A percentile compares a stretch with the other conserved stretches of the same genome.
These are phyloP conservation scores for Erigeron canadensis DNA, from an alignment of 129 eudicot species.

Conservation along the genomic window DNA sequence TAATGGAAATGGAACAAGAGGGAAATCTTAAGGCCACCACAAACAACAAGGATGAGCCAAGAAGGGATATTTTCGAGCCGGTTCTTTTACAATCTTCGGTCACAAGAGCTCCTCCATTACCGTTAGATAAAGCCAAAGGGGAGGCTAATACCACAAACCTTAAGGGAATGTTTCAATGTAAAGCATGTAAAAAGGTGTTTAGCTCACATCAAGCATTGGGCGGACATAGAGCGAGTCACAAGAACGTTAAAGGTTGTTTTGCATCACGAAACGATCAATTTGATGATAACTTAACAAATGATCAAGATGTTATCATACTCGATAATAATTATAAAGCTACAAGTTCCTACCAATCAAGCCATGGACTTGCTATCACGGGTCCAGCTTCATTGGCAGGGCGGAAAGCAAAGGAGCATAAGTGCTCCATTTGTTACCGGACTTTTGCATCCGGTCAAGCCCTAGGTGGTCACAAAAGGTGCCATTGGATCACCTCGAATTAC, in stretches of 20 bases:
- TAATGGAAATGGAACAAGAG: slow-evolving; percentile 34
- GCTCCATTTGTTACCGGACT: slow-evolving; percentile 60
- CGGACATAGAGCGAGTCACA: slow-evolving; percentile 83
- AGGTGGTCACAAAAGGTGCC: slow-evolving; percentile 83
- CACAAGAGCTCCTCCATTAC: neutral
- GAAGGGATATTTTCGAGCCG: slow-evolving; percentile 27
- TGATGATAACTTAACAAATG: slow-evolving; percentile 32
- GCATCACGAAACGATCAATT: slow-evolving; percentile 53
- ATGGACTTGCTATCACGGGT: slow-evolving; percentile 14
- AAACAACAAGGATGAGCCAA: slow-evolving; percentile 44
- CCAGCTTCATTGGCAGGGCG: slow-evolving; percentile 22
- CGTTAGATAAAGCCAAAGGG: slow-evolving; percentile 39
- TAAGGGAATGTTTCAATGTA: slow-evolving; percentile 68
- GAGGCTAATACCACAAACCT: slow-evolving; percentile 31
- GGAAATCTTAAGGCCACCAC: slow-evolving; percentile 43
- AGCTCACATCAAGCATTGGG: slow-evolving; percentile 81
- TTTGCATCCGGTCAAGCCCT: slow-evolving; percentile 75
- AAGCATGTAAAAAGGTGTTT: slow-evolving; percentile 74
- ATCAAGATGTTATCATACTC: slow-evolving; percentile 25
- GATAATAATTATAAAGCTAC: slow-evolving; percentile 40
- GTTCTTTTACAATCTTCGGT: slow-evolving; percentile 14
- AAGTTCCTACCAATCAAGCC: slow-evolving; percentile 33
- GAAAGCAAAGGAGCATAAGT: slow-evolving; percentile 67
- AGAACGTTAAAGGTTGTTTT: slow-evolving; percentile 69
- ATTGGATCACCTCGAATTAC: slow-evolving; percentile 65